phyloP scores from a whole-genome alignment of 139 green algal genomes.

The Nannochloris sp. region DNA sequence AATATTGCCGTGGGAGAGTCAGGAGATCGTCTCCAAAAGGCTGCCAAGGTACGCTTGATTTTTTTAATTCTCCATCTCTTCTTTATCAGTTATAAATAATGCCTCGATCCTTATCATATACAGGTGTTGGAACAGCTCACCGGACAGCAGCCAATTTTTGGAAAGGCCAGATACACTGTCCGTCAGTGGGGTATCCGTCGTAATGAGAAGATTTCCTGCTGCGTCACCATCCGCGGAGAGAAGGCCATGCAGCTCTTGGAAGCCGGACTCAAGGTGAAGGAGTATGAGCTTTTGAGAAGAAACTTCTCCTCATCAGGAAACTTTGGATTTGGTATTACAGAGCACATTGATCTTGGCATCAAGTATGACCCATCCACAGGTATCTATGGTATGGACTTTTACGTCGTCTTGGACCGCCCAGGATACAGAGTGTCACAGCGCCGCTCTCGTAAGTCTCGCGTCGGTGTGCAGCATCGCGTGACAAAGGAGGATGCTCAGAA shows the following conservation, averaged over 20 bases:
- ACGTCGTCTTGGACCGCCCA: conserved; percentile 90
- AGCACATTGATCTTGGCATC: conserved; percentile 99
- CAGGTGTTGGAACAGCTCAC: conserved; percentile 99
- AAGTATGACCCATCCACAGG: conserved; percentile 99
- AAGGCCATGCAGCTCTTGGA: conserved; percentile 99
- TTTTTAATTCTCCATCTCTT: background rate
- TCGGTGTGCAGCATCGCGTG: conserved; percentile 81
- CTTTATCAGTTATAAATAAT: no score
- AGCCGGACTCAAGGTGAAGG: conserved; percentile 97
- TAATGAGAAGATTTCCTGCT: conserved; percentile 98
- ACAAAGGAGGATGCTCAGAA: conserved; percentile 98
- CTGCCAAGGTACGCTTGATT: conserved; percentile 75
- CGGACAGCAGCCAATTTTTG: conserved; percentile 94
- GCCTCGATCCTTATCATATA: background rate
- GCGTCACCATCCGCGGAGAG: conserved; percentile 92
- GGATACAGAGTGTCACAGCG: conserved; percentile 88
- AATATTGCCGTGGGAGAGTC: conserved; percentile 98
- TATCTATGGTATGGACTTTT: conserved; percentile 99
- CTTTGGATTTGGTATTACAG: conserved; percentile 92
- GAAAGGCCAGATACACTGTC: conserved; percentile 97
- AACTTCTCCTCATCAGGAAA: conserved; percentile 97
- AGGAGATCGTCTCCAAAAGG: conserved; percentile 96
- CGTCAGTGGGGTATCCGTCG: conserved; percentile 93
- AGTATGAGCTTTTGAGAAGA: conserved; percentile 94
- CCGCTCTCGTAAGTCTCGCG: conserved; percentile 35